Evolutionary conservation across 2,329 filamentous ascomycete genomes (phyloP).

Genomic region (Ophiosphaerella herpotricha): DNA sequence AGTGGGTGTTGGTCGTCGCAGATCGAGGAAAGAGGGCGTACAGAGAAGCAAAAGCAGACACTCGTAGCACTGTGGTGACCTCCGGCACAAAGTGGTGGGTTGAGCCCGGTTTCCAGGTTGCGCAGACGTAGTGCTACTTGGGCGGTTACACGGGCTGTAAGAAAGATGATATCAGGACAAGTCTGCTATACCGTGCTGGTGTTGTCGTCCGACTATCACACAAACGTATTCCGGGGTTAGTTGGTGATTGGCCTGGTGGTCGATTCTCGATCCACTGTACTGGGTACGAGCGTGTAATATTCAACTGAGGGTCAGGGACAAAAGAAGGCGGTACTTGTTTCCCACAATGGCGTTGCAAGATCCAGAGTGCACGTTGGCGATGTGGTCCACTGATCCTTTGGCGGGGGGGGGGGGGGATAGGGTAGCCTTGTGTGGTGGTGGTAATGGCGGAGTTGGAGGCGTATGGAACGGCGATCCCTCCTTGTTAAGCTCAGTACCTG

Average conservation of each 20-base stretch:
- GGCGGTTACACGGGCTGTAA: slow-evolving; percentile 46
- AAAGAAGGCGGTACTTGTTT: slow-evolving; percentile 19
- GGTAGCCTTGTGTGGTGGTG: slow-evolving; percentile 23
- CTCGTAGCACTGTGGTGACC: slow-evolving; percentile 42
- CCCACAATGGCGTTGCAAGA: slow-evolving; percentile 33
- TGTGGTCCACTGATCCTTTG: slow-evolving; percentile 23
- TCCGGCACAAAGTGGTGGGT: slow-evolving; percentile 44
- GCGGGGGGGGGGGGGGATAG: slow-evolving; percentile 17
- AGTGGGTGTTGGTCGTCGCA: slow-evolving; percentile 45
- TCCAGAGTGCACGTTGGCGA: slow-evolving; percentile 41
- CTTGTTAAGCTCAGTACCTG: slow-evolving; percentile 57
- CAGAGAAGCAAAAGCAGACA: slow-evolving; percentile 45
- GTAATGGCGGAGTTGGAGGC: slow-evolving; percentile 44
- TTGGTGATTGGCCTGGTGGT: slow-evolving; percentile 14
- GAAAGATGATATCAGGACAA: slow-evolving; percentile 40
- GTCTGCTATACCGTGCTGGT: slow-evolving; percentile 37
- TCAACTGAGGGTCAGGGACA: slow-evolving; percentile 26
- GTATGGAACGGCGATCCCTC: slow-evolving; percentile 52
- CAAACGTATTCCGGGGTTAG: slow-evolving; percentile 30
- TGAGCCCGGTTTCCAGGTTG: slow-evolving; percentile 53
- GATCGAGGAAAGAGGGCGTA: slow-evolving; percentile 46
- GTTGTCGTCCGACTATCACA: slow-evolving; percentile 30
- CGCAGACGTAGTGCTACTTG: slow-evolving; percentile 53
- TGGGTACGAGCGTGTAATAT: slow-evolving; percentile 34
- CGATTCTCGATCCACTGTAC: slow-evolving; percentile 27